A percentile compares a stretch with the other conserved stretches of the same genome.
Conservation (phyloP, 306 rosid species). For the Argentina anserina region DNA sequence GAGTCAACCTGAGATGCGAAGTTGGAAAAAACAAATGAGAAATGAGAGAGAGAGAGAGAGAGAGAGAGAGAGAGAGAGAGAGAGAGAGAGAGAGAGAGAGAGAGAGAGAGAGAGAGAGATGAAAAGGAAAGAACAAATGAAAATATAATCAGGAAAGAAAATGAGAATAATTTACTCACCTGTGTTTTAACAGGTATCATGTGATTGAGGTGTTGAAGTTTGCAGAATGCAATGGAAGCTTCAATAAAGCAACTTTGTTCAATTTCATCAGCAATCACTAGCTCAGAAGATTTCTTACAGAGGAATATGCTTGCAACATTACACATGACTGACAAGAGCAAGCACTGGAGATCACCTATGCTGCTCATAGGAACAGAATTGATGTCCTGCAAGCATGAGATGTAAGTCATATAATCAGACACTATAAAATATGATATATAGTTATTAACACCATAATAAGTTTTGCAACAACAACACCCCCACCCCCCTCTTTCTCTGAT, state of each 20-base stretch:
- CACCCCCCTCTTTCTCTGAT: not conserved
- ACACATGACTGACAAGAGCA: conserved; percentile 77
- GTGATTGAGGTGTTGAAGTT: conserved; percentile 78
- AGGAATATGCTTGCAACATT: conserved; percentile 52
- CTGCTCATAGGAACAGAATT: conserved; percentile 43
- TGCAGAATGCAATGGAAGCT: conserved; percentile 83
- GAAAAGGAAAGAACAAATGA: not conserved
- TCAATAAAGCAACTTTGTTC: conserved; percentile 78
- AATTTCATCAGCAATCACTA: conserved; percentile 47
- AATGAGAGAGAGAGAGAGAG: no score
- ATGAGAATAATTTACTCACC: conserved; percentile 44
- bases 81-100: no score
- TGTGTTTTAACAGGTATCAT: conserved; percentile 62
- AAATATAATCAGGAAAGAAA: not conserved
- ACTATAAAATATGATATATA: not conserved
- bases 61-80: no score
- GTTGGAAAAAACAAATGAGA: conserved; percentile 17
- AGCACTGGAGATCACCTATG: conserved; percentile 68
- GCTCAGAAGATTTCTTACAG: conserved; percentile 52
- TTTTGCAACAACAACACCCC: not conserved
- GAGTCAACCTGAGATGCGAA: conserved; percentile 70
- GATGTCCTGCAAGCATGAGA: conserved; percentile 53
- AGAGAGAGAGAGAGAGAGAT: no score
- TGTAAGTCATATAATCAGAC: not conserved
- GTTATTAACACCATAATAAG: not conserved